Evolutionary conservation across 441 rosid species (phyloP), one percentile per base, ranked within the genome.

Genomic region (Biscutella auriculata): DNA sequence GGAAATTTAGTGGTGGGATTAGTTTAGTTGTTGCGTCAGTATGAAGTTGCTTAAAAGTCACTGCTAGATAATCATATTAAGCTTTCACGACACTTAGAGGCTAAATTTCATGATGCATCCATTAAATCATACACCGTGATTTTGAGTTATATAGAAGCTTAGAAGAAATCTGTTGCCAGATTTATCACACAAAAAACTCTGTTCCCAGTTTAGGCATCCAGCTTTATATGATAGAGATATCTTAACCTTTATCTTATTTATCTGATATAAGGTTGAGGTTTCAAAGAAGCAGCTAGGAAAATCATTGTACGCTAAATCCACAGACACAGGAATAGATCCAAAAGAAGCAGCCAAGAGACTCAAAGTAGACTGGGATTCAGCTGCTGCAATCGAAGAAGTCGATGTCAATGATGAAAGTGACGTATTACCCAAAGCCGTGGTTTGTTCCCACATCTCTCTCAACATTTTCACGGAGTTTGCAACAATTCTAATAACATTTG

Each of bases 341-440:
- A 69, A 74, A 66, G 83, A 79, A 60, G 95, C 83, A 57, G 91
- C 96, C 17, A 82, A 82, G 77, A 85, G 91, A 83, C 75, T 91
- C 65, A 82, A 91, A 34, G 12, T 92, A 32, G 96, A 88, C 28
- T 92, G 95, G 94, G 96, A 92, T 78, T 74, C 95, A 69, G 95
- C 95, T 53, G 95, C 98, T 65, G 84, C 88, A 57, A 84, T 85
- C 61, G 89, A 82, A 55, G 88, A 80, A 14, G 73, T 57, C 23
- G 85, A 75, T 23, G 61, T n/a, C 6, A 71, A 53, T 14, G 79
- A 85, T 52, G 89, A 81, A 23, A 47, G 76, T 41, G 88, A 84
- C 60, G 53, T 52, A 51, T 85, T 87, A n/a, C 89, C 83, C 34
- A 26, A 84, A 59, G 85, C 66, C 60, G 62, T 88, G 96, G 96